Evolutionary conservation across 805 yeast species (phyloP), one percentile per base, ranked within the genome.

Genomic region (Wickerhamomyces mucosus): DNA sequence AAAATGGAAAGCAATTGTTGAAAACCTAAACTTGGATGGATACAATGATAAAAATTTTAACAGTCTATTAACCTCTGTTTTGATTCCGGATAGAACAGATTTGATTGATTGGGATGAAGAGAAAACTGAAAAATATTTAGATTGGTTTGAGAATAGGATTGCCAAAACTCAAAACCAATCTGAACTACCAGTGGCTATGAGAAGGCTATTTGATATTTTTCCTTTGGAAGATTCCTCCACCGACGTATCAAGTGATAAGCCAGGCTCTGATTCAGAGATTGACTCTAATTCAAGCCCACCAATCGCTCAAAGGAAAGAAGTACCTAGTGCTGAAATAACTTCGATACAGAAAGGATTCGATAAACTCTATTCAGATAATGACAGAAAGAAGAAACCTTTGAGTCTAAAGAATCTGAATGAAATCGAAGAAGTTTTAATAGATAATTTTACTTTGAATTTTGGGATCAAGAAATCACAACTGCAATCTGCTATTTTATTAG

Each of bases 21-120:
- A 37, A 38, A 5, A 33, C 27, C 29, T 48, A 37, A 26, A 37
- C 3, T 9, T 31, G 13, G 35, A 42, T 11, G 12, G 32, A 15
- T 26, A 32, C 11, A 29, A 37, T 15, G 6, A 12, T 7, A 20
- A 34, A 4, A 35, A 35, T 10, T 31, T 45, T 19, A 31, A 33
- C 11, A 29, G 20, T 18, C 22, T 35, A 4, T 22, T 52, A 14
- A 25, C 27, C 4, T 28, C 37, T 8, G 16, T 44, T 16, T 24
- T 31, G 18, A 26, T 36, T 7, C 35, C 47, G 2, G 50, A 46
- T 2, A 48, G 58, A 1, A 45, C 50, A 3, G 55, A 56, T 8
- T 34, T 75, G 4, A 30, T 62, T 9, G 48, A 52, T 11, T 73
- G 84, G 78, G 55, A 61, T 26, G 64, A 65, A n/a, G 43, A 46